phyloP scores from a whole-genome alignment of 208 protist genomes.

The Leishmania aethiopica region DNA sequence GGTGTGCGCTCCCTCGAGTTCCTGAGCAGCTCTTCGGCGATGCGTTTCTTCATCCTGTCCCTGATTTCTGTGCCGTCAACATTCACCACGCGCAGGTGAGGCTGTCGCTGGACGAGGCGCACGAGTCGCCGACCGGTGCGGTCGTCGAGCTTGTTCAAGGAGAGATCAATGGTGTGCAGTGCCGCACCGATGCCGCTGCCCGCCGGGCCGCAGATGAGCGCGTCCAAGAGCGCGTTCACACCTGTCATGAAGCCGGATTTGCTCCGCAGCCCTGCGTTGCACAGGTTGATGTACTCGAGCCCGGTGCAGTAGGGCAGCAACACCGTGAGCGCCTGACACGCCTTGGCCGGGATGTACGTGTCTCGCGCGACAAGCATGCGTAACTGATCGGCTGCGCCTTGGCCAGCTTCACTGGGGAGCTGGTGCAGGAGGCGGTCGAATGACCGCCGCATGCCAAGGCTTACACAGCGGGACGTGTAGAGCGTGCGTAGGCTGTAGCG shows the following conservation, averaged over 20 bases:
- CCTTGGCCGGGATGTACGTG: constrained; percentile 37
- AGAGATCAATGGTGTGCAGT: constrained; percentile 45
- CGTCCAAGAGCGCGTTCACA: constrained; percentile 33
- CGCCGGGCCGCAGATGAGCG: background rate
- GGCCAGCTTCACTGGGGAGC: constrained; percentile 13
- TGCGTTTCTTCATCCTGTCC: constrained; percentile 9
- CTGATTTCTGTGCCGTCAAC: constrained; percentile 31
- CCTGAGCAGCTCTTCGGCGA: background rate
- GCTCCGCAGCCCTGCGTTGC: constrained; percentile 28
- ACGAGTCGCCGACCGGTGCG: constrained; percentile 35
- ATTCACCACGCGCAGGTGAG: constrained; percentile 30
- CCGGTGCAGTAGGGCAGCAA: constrained; percentile 38
- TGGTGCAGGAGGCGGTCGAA: background rate
- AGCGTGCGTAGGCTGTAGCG: constrained; percentile 14
- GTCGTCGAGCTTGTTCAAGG: constrained; percentile 39
- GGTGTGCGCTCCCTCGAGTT: background rate
- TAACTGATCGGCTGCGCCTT: background rate
- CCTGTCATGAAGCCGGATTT: constrained; percentile 7
- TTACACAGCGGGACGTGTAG: constrained; percentile 1
- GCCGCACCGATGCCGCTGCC: constrained; percentile 5
- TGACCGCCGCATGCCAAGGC: constrained; percentile 10
- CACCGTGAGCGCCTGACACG: constrained; percentile 38
- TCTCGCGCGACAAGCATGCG: constrained; percentile 14
- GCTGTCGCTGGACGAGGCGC: constrained; percentile 21
- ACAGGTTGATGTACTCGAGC: constrained; percentile 34